phyloP scores from a whole-genome alignment of 140 eudicot species.

The Bidens hawaiensis region DNA sequence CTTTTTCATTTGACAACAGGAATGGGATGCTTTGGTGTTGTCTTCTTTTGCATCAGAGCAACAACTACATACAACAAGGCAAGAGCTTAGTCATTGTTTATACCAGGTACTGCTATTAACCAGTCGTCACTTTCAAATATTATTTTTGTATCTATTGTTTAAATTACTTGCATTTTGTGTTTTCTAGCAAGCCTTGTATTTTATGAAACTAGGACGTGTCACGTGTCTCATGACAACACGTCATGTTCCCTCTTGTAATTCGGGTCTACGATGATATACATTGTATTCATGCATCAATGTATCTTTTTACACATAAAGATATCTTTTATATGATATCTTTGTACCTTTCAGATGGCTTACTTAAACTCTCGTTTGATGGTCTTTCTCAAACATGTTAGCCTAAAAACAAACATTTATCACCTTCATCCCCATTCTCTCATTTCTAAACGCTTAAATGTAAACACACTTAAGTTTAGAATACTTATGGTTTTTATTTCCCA shows the following conservation, averaged over 20 bases:
- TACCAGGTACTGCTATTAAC: constrained; percentile 63
- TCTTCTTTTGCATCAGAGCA: constrained; percentile 94
- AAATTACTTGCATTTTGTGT: neutral
- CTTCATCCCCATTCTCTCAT: neutral
- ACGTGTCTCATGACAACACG: neutral
- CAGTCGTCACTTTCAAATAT: neutral
- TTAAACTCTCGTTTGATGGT: neutral
- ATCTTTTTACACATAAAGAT: neutral
- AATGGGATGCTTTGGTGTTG: constrained; percentile 97
- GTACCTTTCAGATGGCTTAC: neutral
- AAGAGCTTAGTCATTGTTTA: constrained; percentile 94
- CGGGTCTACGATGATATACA: neutral
- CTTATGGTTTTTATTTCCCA: neutral
- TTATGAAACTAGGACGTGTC: constrained; percentile 3
- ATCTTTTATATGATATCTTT: too few relatives aligned
- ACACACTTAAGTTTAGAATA: neutral
- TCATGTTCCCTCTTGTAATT: neutral
- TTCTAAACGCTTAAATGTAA: neutral
- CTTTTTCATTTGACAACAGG: constrained; percentile 37
- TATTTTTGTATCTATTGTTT: neutral
- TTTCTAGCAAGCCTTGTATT: neutral
- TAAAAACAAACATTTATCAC: neutral
- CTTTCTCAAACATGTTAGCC: neutral
- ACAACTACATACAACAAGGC: constrained; percentile 95
- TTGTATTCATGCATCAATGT: neutral